These are phyloP conservation scores for Cystobasidiopsis lactophilus DNA, from an alignment of 768 basidiomycete genomes.

Conservation along the genomic window DNA sequence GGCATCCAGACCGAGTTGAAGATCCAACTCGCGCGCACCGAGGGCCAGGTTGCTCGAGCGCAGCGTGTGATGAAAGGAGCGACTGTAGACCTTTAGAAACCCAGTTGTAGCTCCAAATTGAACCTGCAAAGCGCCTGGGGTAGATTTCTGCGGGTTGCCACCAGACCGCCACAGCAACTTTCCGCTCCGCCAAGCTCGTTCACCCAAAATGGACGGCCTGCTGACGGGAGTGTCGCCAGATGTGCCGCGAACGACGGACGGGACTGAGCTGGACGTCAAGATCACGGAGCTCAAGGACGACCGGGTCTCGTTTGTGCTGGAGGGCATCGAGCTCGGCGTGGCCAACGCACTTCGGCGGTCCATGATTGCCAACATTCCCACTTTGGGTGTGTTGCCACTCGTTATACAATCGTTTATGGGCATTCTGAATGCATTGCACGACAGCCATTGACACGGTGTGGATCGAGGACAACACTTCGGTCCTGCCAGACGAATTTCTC, in stretches of 20 bases:
- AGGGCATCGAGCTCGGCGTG: conserved; percentile 82
- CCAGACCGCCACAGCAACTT: no score
- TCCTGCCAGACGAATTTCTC: conserved; percentile 90
- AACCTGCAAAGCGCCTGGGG: no score
- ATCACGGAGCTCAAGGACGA: conserved; percentile 49
- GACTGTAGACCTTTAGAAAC: no score
- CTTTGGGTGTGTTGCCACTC: conserved; percentile 45
- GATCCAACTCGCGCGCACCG: no score
- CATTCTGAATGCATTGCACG: not conserved
- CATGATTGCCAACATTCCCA: conserved; percentile 90
- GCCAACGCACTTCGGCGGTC: conserved; percentile 85
- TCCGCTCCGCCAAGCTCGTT: no score
- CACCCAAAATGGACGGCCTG: no score
- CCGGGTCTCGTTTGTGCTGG: conserved; percentile 70
- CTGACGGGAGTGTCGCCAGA: no score
- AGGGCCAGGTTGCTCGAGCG: no score
- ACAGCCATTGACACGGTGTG: conserved; percentile 93
- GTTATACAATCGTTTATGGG: not conserved
- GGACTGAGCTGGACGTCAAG: conserved; percentile 15
- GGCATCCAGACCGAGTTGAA: no score
- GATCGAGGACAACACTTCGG: conserved; percentile 71
- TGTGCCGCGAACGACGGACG: conserved; percentile 13
- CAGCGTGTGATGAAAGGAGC: no score
- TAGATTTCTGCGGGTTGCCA: no score
- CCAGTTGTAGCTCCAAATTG: no score